Conservation (phyloP, 2,329 filamentous ascomycete genomes). For the Colletotrichum cereale region DNA sequence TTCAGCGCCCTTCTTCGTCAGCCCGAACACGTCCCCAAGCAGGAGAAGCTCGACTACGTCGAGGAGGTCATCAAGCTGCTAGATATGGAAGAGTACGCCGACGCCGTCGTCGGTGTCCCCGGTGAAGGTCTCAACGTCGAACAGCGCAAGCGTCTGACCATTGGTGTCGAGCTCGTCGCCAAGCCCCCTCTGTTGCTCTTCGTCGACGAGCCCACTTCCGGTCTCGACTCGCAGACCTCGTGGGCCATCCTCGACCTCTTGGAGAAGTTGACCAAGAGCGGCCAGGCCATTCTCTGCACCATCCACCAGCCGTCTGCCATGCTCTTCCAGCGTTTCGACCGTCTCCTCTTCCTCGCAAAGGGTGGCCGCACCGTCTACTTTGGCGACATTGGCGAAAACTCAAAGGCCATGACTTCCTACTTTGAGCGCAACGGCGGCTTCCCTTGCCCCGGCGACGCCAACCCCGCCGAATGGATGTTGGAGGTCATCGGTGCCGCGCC, state of each 20-base stretch:
- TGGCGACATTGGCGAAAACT: conserved; percentile 81
- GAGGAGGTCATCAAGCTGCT: conserved; percentile 91
- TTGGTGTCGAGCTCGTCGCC: conserved; percentile 94
- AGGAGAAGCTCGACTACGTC: conserved; percentile 88
- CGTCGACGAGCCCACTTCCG: conserved; percentile 94
- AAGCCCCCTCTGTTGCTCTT: conserved; percentile 92
- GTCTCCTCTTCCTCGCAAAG: conserved; percentile 81
- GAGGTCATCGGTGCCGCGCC: conserved; percentile 73
- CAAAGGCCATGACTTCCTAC: conserved; percentile 76
- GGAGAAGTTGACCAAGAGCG: conserved; percentile 88
- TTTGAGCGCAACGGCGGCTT: conserved; percentile 80
- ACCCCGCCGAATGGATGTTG: conserved; percentile 87
- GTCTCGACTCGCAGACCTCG: conserved; percentile 92
- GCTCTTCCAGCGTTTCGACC: conserved; percentile 91
- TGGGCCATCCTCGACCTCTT: conserved; percentile 92
- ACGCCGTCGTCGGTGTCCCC: conserved; percentile 90
- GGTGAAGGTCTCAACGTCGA: conserved; percentile 85
- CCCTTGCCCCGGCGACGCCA: conserved; percentile 75
- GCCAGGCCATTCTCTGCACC: conserved; percentile 95
- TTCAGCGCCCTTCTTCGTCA: conserved; percentile 91
- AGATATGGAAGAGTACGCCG: conserved; percentile 90
- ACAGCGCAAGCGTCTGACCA: conserved; percentile 83
- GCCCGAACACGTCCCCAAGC: conserved; percentile 76
- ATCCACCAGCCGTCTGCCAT: conserved; percentile 98
- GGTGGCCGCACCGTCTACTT: conserved; percentile 87